These are phyloP conservation scores for Eryngium alpinum DNA, from an alignment of 140 eudicot species.

Conservation along the genomic window DNA sequence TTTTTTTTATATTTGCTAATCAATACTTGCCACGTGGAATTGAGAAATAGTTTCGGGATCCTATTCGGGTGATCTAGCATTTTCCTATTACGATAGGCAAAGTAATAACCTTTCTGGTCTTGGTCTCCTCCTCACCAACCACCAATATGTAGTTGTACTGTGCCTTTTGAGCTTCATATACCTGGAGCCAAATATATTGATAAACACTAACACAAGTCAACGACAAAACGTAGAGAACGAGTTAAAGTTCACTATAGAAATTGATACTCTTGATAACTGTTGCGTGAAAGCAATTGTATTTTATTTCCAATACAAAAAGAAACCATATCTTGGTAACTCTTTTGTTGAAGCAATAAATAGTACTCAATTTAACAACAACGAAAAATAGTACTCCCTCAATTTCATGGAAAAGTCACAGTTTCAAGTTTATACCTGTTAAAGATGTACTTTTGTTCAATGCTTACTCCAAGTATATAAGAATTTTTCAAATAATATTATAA, in stretches of 20 bases:
- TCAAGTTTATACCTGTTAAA: neutral
- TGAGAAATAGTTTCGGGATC: no score
- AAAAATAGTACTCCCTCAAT: neutral
- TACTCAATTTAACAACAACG: no score
- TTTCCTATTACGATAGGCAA: neutral
- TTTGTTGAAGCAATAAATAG: neutral
- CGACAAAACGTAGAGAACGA: neutral
- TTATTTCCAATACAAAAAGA: no score
- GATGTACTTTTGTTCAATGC: neutral
- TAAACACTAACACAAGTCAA: neutral
- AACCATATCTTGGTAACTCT: neutral
- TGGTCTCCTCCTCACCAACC: constrained; percentile 80
- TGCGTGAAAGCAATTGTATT: neutral
- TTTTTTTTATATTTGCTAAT: no score
- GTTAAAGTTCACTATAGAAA: neutral
- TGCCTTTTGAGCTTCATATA: constrained; percentile 75
- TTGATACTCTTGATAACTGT: neutral
- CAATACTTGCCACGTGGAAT: no score
- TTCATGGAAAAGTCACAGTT: neutral
- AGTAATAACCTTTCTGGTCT: constrained; percentile 43
- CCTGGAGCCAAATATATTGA: constrained; percentile 36
- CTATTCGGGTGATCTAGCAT: no score
- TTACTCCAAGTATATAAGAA: neutral
- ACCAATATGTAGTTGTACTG: constrained; percentile 88
- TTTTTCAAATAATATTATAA: neutral